Evolutionary conservation across 805 yeast genomes (phyloP), one percentile per base, ranked within the genome.

Genomic region (Yamadazyma laniorum): DNA sequence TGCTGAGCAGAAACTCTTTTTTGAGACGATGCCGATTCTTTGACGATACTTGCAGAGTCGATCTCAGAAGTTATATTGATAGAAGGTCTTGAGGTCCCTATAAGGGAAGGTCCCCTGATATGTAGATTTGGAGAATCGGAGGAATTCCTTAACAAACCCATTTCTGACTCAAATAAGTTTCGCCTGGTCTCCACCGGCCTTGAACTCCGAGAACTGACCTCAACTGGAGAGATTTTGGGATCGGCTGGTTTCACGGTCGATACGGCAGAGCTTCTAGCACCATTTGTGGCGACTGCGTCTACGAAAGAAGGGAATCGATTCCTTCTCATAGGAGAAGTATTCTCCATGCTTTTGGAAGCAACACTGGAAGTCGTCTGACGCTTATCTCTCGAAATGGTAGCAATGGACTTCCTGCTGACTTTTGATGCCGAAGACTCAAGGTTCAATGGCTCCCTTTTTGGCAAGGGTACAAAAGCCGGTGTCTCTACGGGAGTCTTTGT

Each of bases 361-460:
- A 26, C 8, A 8, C 17, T 34, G 11, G 32, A 17, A 9, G 5
- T 26, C 14, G 29, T 29, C 22, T 29, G 25, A 19, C 18, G 18
- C 29, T 33, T 17, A 22, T 40, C 14, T n/a, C 40, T 27, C 25
- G 39, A n/a, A 32, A 27, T 5, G 6, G 36, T 25, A 6, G 37
- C 31, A 2, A 37, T 9, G 6, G 45, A 40, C 32, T 40, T 45
- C 12, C 45, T 33, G n/a, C 35, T 36, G 18, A 37, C 22, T 12
- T 33, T 39, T 15, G 44, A 32, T n/a, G 42, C 42, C 5, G 55
- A 35, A 4, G 61, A 51, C 25, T 49, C 48, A 4, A 57, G 53
- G 13, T 58, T 49, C 14, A 66, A 53, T 4, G 73, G 73, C 28
- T 64, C 70, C 30, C 68, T 47, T 6, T 66, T 50, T 1, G 73